phyloP scores from a whole-genome alignment of 495 filamentous ascomycete species.

The Astrothelium subdiscretum region DNA sequence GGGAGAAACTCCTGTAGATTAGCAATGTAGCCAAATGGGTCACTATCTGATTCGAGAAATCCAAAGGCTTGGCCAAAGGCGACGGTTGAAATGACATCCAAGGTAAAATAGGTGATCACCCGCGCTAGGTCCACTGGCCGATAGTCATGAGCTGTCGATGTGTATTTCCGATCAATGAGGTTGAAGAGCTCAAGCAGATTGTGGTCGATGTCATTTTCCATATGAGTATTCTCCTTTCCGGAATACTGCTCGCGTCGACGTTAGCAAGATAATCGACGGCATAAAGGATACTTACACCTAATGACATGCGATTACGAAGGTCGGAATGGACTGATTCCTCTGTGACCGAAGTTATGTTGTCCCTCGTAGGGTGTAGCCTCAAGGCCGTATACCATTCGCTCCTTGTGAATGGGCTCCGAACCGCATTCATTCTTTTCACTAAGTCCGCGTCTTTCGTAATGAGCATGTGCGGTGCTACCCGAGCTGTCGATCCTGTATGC shows the following conservation, averaged over 20 bases:
- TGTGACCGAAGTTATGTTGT: constrained; percentile 30
- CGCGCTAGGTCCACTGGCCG: constrained; percentile 35
- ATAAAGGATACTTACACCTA: constrained; percentile 17
- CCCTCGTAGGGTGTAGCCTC: constrained; percentile 31
- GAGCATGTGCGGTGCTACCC: constrained; percentile 33
- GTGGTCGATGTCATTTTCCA: constrained; percentile 37
- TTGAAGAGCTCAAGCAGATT: constrained; percentile 29
- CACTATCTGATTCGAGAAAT: constrained; percentile 25
- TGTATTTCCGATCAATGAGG: constrained; percentile 27
- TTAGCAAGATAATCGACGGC: not conserved
- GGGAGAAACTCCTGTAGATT: constrained; percentile 21
- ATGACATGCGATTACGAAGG: constrained; percentile 23
- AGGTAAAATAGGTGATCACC: constrained; percentile 37
- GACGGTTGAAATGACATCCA: constrained; percentile 38
- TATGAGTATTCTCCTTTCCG: constrained; percentile 36
- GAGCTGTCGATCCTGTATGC: constrained; percentile 29
- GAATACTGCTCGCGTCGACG: constrained; percentile 25
- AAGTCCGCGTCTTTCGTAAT: constrained; percentile 34
- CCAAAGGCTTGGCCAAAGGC: constrained; percentile 43
- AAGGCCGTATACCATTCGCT: constrained; percentile 31
- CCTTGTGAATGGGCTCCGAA: constrained; percentile 30
- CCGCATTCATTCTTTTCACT: constrained; percentile 28
- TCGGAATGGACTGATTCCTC: constrained; percentile 32
- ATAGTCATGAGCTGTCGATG: constrained; percentile 19
- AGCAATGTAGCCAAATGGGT: constrained; percentile 22